Conservation (phyloP, 2,329 filamentous ascomycete species). For the Nemania sp. region DNA sequence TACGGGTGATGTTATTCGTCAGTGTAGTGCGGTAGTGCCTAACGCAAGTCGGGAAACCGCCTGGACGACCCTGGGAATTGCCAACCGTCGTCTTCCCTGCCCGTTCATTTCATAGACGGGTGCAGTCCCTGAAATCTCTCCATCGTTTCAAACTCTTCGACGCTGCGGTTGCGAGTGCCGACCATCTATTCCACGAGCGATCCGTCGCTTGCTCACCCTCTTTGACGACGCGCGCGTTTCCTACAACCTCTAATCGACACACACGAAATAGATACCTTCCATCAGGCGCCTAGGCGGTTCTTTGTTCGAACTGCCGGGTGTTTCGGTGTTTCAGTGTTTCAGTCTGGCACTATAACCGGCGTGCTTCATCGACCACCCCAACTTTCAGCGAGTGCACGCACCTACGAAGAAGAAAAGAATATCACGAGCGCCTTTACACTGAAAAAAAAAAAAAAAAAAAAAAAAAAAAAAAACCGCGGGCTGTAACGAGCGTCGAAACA, state of each 20-base stretch:
- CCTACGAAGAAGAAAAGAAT: conserved; percentile 8
- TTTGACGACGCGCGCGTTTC: neutral
- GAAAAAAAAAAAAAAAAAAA: no score
- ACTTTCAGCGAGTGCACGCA: neutral
- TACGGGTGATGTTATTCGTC: no score
- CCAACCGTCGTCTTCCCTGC: conserved; percentile 18
- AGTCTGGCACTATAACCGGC: neutral
- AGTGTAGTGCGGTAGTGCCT: neutral
- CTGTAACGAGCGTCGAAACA: neutral
- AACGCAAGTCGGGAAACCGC: conserved; percentile 17
- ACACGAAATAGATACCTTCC: neutral
- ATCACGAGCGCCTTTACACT: neutral
- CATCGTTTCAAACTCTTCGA: conserved; percentile 15
- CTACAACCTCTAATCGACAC: conserved; percentile 1
- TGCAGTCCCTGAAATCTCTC: neutral
- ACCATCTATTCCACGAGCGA: conserved; percentile 4
- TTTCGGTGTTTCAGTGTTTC: conserved; percentile 8
- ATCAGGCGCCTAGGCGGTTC: neutral
- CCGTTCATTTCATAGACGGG: conserved; percentile 21
- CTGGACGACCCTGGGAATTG: conserved; percentile 7
- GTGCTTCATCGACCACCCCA: conserved; percentile 1
- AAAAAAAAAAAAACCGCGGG: neutral
- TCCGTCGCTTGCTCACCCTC: neutral
- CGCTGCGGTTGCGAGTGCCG: neutral
- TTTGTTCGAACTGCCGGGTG: conserved; percentile 4